phyloP scores from a whole-genome alignment of 257 asterid genomes.

The Solanum pimpinellifolium region DNA sequence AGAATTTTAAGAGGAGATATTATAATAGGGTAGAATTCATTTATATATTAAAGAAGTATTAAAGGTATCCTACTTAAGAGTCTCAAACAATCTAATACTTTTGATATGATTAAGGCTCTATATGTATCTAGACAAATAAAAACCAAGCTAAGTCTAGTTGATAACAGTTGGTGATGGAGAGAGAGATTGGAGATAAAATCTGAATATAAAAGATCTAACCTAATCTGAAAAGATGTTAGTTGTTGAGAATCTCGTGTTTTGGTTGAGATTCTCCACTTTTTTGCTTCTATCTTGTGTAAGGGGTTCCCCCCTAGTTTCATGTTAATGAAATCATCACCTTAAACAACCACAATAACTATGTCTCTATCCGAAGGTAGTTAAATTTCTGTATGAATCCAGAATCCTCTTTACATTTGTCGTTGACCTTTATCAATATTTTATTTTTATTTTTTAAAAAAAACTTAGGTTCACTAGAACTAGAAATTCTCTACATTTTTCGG shows the following conservation, averaged over 20 bases:
- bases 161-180: not conserved
- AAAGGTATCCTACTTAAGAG: not conserved
- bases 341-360: too few species aligned
- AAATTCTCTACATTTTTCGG: too few species aligned
- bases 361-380: too few species aligned
- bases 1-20: not conserved
- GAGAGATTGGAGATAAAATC: not conserved
- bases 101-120: not conserved
- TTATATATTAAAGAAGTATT: not conserved
- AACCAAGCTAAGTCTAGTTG: not conserved
- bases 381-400: too few species aligned
- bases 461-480: too few species aligned
- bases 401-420: too few species aligned
- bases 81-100: not conserved
- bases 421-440: too few species aligned
- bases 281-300: not conserved
- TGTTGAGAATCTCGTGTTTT: not conserved
- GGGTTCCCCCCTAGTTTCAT: too few species aligned
- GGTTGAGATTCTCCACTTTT: not conserved
- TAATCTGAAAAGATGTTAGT: not conserved
- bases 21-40: not conserved
- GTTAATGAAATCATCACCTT: too few species aligned
- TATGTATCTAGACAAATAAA: not conserved
- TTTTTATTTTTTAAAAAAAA: too few species aligned
- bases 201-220: not conserved